Evolutionary conservation across 768 basidiomycete species (phyloP).

Genomic region (Mrakia gelida): DNA sequence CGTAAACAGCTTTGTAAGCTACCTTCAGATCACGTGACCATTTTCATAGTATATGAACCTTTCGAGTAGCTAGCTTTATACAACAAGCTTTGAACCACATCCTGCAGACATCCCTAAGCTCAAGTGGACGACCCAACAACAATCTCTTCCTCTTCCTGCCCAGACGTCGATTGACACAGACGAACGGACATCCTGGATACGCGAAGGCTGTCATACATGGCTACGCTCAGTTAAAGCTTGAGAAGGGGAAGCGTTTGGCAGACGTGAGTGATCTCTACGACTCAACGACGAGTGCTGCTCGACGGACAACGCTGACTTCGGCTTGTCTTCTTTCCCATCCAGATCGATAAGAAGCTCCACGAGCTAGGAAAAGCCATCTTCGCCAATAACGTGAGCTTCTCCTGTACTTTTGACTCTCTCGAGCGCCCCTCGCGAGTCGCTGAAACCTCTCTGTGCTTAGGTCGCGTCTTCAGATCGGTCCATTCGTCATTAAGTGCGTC

Average conservation of each 20-base stretch:
- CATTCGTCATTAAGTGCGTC: background rate
- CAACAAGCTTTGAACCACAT: too few species aligned
- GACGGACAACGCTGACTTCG: background rate
- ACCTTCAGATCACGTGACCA: too few species aligned
- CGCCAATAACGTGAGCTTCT: background rate
- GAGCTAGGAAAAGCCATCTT: background rate
- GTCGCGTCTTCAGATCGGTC: too few species aligned
- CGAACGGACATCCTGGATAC: background rate
- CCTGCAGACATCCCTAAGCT: too few species aligned
- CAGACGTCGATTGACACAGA: background rate
- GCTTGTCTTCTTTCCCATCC: background rate
- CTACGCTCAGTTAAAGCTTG: background rate
- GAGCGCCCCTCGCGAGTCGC: background rate
- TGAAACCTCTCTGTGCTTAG: background rate
- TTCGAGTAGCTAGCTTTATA: too few species aligned
- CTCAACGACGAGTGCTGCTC: too few species aligned
- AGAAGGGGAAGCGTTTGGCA: background rate
- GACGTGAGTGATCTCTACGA: background rate
- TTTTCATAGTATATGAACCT: too few species aligned
- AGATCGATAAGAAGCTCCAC: background rate
- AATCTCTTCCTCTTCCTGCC: background rate
- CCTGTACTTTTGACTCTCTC: background rate
- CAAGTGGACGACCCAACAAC: too few species aligned
- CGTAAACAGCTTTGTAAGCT: too few species aligned
- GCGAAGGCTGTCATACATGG: background rate